phyloP scores from a whole-genome alignment of 768 basidiomycete genomes.

The Lenzites betulinus region DNA sequence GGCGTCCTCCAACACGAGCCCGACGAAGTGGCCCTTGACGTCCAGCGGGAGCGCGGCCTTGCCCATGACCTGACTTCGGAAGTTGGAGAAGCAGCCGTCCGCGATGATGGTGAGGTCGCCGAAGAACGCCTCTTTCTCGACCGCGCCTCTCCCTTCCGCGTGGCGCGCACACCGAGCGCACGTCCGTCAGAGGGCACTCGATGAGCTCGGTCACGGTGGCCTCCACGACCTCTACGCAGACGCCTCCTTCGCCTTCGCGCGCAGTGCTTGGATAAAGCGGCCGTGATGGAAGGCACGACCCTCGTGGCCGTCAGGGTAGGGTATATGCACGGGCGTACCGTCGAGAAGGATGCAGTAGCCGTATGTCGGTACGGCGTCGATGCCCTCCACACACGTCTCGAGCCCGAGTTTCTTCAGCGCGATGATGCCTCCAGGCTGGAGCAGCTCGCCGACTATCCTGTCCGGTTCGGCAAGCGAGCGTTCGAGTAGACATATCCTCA shows the following conservation, averaged over 20 bases:
- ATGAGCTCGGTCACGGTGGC: constrained; percentile 80
- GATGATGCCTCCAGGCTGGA: constrained; percentile 89
- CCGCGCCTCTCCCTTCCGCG: constrained; percentile 39
- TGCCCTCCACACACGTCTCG: constrained; percentile 74
- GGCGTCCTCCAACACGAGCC: constrained; percentile 78
- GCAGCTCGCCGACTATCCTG: constrained; percentile 94
- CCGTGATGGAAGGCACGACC: constrained; percentile 96
- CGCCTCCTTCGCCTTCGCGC: constrained; percentile 62
- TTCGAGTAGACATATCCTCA: constrained; percentile 87
- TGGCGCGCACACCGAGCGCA: constrained; percentile 69
- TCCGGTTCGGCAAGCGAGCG: constrained; percentile 92
- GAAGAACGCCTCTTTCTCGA: constrained; percentile 53
- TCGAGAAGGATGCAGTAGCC: constrained; percentile 84
- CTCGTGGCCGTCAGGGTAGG: constrained; percentile 73
- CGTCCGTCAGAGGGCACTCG: constrained; percentile 51
- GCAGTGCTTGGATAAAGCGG: constrained; percentile 77
- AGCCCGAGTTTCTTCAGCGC: constrained; percentile 80
- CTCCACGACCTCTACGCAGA: constrained; percentile 79
- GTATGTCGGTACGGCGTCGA: constrained; percentile 78
- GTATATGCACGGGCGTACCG: constrained; percentile 78
- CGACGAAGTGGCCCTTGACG: constrained; percentile 81
- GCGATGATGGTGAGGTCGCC: constrained; percentile 86
- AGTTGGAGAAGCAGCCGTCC: constrained; percentile 95
- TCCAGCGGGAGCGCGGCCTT: constrained; percentile 47
- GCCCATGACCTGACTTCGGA: constrained; percentile 71